Evolutionary conservation across 2,329 filamentous ascomycete species (phyloP).

Genomic region (Diaporthe citri): DNA sequence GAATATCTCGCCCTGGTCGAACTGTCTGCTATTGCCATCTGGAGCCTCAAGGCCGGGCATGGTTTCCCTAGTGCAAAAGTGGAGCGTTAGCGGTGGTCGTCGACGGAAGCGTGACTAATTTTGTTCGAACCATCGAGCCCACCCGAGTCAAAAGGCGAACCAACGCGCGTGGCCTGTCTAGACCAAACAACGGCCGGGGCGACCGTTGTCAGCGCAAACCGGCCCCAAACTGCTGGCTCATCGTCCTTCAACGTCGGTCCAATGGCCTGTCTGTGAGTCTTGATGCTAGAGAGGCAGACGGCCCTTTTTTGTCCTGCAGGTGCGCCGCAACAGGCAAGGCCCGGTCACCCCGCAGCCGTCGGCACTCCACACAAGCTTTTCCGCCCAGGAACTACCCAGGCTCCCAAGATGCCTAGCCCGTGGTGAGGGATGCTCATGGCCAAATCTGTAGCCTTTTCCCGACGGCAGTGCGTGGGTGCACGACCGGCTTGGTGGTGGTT

Average conservation of each 20-base stretch:
- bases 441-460: slow-evolving; percentile 5
- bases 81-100: slow-evolving; percentile 25
- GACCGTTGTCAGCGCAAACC: not conserved
- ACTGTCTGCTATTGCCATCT: not conserved
- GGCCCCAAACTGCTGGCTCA: not conserved
- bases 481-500: not conserved
- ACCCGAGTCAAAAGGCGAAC: slow-evolving; percentile 19
- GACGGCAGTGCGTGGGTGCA: not conserved
- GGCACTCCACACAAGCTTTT: slow-evolving; percentile 5
- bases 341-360: slow-evolving; percentile 1
- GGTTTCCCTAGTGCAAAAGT: slow-evolving; percentile 16
- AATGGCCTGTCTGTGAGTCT: not conserved
- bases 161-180: not conserved
- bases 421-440: not conserved
- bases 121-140: slow-evolving; percentile 1
- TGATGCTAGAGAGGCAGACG: not conserved
- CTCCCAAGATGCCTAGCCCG: not conserved
- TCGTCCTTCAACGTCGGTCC: not conserved
- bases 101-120: slow-evolving; percentile 19
- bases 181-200: not conserved
- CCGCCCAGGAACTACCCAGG: slow-evolving; percentile 11
- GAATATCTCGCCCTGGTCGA: slow-evolving; percentile 7
- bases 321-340: not conserved
- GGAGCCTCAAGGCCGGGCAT: not conserved
- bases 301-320: not conserved